Evolutionary conservation across 768 basidiomycete species (phyloP), one percentile per base, ranked within the genome.

Genomic region (Xanthoconium stramineum): DNA sequence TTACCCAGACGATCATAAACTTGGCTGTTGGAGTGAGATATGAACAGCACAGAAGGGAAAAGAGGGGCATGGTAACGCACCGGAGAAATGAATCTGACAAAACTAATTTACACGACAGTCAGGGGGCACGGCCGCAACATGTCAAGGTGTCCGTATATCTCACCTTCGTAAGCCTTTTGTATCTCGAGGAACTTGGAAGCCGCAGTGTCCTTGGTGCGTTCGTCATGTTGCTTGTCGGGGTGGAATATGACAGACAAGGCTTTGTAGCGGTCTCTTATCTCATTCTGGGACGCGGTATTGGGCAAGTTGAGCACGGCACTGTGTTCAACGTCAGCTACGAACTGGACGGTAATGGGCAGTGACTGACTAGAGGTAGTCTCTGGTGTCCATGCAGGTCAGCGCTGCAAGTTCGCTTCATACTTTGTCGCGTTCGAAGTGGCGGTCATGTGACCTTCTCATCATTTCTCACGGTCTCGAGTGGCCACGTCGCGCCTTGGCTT

Each of bases 91-190:
- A 79, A 64, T 94, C 89, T 39, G 84, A 87, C 30, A 93, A 71
- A 24, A 92, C 85, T 85, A 38, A 53, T 59, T 61, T 52, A 44
- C 50, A 50, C 48, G 52, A 51, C 52, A 40, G 55, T 65, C 29
- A 63, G 67, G 57, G 38, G 60, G 57, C 30, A 19, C 12, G 47
- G 36, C 6, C 19, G 20, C 12, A 40, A 50, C 13, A 29, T 5
- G 45, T 35, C 43, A 53, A 36, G 13, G 39, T n/a, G 40, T 17
- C 37, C 11, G 28, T 15, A 35, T 42, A 20, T 15, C 76, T 50
- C 62, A 86, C 88, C 82, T 80, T 93, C 84, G 67, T 93, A 93
- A 13, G 92, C 91, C 60, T 86, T 86, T 60, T 92, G 89, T 20
- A 94, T 80, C 67, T 86, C 83, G 17, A 87, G 77, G 59, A 94